These are phyloP conservation scores for Cardiospermum halicacabum DNA, from an alignment of 345 rosid species.

Conservation along the genomic window DNA sequence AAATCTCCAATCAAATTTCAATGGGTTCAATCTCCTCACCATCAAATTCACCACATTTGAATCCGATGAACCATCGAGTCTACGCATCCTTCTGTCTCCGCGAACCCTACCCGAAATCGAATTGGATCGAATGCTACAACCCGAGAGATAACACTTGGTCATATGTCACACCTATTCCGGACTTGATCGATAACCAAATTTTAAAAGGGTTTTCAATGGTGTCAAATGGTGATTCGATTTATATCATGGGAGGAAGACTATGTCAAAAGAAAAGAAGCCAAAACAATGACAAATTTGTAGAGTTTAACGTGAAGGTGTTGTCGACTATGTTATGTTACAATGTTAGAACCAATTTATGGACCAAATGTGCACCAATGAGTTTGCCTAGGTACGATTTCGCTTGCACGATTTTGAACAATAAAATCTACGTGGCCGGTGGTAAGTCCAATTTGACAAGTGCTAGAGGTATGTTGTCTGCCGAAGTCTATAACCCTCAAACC, in stretches of 20 bases:
- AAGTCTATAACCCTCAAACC: conserved; percentile 29
- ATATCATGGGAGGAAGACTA: conserved; percentile 41
- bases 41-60: not conserved
- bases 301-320: conserved; percentile 15
- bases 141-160: conserved; percentile 38
- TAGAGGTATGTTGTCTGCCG: conserved; percentile 30
- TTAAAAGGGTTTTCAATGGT: conserved; percentile 46
- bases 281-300: conserved; percentile 9
- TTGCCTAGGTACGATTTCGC: conserved; percentile 44
- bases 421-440: conserved; percentile 49
- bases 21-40: conserved; percentile 33
- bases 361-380: conserved; percentile 22
- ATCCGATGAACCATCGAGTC: conserved; percentile 12
- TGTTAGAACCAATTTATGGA: conserved; percentile 23
- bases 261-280: conserved; percentile 20
- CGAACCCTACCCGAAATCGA: conserved; percentile 12
- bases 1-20: not conserved
- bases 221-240: conserved; percentile 29
- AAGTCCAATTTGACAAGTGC: conserved; percentile 28
- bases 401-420: conserved; percentile 27
- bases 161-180: conserved; percentile 30
- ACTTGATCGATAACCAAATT: conserved; percentile 26
- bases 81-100: conserved; percentile 32
- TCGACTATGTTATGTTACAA: conserved; percentile 27
- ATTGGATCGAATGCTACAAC: conserved; percentile 42